phyloP scores from a whole-genome alignment of 2,329 filamentous ascomycete genomes.

The Elsinoe necatrix region DNA sequence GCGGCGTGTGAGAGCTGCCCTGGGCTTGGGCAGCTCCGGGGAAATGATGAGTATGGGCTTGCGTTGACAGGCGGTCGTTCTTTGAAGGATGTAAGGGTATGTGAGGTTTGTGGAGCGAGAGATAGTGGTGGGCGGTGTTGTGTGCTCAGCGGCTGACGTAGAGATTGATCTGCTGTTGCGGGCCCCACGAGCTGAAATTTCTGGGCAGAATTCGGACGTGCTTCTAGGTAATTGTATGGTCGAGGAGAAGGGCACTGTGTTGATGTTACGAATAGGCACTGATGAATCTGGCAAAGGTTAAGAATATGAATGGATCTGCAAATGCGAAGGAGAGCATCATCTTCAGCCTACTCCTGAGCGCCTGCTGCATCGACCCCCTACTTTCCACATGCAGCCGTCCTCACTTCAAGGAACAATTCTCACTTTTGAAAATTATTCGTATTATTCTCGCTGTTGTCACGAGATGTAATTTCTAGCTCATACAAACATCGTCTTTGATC shows the following conservation, averaged over 20 bases:
- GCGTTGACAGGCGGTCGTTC: neutral
- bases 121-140: neutral
- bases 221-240: neutral
- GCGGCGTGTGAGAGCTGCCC: conserved; percentile 19
- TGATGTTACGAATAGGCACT: too few species aligned
- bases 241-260: neutral
- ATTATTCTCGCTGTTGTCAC: neutral
- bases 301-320: too few species aligned
- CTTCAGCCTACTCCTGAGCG: neutral
- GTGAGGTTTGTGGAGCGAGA: neutral
- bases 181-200: conserved; percentile 6
- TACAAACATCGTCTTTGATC: neutral
- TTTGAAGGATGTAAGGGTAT: neutral
- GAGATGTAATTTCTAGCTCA: neutral
- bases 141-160: conserved; percentile 8
- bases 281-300: too few species aligned
- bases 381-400: neutral
- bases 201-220: neutral
- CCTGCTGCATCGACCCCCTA: neutral
- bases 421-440: neutral
- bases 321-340: too few species aligned
- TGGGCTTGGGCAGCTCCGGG: conserved; percentile 17
- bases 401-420: neutral
- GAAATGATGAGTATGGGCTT: neutral
- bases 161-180: neutral